Conservation (phyloP, 345 rosid species). For the Eucalyptus curtisii region DNA sequence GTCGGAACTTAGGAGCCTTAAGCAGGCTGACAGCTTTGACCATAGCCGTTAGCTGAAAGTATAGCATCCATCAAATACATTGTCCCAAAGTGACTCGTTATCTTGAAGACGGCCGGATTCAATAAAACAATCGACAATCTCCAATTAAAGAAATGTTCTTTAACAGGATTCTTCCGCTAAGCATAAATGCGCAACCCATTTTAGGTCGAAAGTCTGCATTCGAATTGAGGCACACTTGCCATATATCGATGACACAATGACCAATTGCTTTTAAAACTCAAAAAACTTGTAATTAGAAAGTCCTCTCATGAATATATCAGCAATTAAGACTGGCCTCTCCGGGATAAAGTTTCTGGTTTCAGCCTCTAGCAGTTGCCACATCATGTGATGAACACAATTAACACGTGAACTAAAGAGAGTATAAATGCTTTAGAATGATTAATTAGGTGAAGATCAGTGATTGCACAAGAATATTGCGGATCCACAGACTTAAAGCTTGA, state of each 20-base stretch:
- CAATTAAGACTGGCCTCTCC: background rate
- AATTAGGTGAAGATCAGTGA: background rate
- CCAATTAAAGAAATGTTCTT: background rate
- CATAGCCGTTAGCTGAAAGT: background rate
- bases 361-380: background rate
- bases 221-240: background rate
- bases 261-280: background rate
- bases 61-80: background rate
- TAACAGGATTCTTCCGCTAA: background rate
- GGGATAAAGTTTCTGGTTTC: background rate
- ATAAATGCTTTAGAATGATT: background rate
- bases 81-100: background rate
- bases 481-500: background rate
- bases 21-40: background rate
- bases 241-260: accelerated
- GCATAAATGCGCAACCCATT: background rate
- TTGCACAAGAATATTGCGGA: background rate
- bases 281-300: background rate
- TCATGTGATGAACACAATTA: background rate
- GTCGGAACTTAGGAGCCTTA: background rate
- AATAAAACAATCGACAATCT: background rate
- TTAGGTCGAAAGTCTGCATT: background rate
- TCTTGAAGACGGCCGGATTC: background rate
- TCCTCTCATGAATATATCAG: background rate
- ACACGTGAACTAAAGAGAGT: background rate